Evolutionary conservation across 1,139 yeast species (phyloP).

Genomic region (Taphrina communis): DNA sequence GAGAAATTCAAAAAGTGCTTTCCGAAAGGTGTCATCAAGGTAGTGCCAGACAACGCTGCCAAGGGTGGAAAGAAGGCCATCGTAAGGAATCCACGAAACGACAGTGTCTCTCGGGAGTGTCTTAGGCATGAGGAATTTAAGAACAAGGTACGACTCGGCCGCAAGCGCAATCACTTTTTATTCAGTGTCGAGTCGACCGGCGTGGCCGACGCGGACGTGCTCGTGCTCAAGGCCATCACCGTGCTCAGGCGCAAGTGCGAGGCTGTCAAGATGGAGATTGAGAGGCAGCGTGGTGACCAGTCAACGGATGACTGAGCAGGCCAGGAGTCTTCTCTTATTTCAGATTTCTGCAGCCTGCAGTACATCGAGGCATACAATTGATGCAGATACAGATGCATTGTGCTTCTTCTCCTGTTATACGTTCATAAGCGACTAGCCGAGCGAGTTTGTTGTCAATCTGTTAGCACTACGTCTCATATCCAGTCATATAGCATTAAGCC

Average conservation of each 20-base stretch:
- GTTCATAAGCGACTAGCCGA: background rate
- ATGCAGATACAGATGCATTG: too few species aligned
- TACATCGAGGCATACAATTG: too few species aligned
- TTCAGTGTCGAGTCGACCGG: constrained; percentile 89
- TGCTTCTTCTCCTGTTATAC: too few species aligned
- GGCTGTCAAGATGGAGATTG: constrained; percentile 42
- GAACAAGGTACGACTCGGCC: constrained; percentile 86
- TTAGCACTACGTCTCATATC: too few species aligned
- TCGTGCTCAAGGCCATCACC: constrained; percentile 85
- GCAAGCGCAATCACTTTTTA: constrained; percentile 89
- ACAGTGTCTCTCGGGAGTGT: constrained; percentile 95
- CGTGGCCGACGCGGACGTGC: constrained; percentile 95
- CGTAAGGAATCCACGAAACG: constrained; percentile 87
- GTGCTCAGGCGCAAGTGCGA: constrained; percentile 80
- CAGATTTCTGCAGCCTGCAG: too few species aligned
- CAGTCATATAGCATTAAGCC: too few species aligned
- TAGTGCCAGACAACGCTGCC: constrained; percentile 60
- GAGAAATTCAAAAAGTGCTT: constrained; percentile 82
- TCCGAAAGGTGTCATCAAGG: constrained; percentile 89
- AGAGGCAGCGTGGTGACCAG: constrained; percentile 32
- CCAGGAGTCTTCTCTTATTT: background rate
- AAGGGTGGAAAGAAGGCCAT: constrained; percentile 59
- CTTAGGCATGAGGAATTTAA: constrained; percentile 89
- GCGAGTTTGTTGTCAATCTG: background rate
- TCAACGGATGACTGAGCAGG: background rate